Percentiles rank a stretch among this genome's conserved stretches.
phyloP scores from a whole-genome alignment of 805 yeast genomes.

The Wickerhamomyces queroliae region DNA sequence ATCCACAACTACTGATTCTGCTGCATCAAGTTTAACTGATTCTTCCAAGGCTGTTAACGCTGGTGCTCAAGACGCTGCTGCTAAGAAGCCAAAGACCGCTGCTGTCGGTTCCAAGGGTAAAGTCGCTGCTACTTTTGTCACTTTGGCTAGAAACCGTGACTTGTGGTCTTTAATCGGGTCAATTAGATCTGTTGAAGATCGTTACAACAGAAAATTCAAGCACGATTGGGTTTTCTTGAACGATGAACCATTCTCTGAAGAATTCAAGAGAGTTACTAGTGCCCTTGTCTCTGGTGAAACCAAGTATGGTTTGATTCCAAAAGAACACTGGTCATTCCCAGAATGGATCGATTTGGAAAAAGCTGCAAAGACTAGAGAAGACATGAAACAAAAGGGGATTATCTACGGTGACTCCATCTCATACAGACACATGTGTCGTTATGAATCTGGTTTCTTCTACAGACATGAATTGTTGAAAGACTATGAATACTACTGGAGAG shows the following conservation, averaged over 20 bases:
- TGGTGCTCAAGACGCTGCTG: conserved; percentile 6
- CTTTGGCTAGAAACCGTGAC: conserved; percentile 67
- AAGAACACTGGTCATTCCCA: conserved; percentile 69
- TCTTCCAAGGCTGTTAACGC: conserved; percentile 2
- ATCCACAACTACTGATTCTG: conserved; percentile 4
- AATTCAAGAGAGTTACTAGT: conserved; percentile 44
- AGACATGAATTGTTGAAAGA: conserved; percentile 52
- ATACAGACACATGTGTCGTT: conserved; percentile 67
- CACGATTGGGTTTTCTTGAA: conserved; percentile 82
- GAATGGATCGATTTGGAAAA: conserved; percentile 49
- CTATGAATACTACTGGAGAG: conserved; percentile 73
- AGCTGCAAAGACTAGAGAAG: conserved; percentile 39
- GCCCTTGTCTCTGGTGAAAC: conserved; percentile 54
- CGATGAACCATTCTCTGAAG: conserved; percentile 55
- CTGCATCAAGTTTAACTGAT: conserved; percentile 4
- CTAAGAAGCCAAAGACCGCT: conserved; percentile 3
- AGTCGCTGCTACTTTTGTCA: conserved; percentile 58
- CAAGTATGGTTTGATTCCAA: conserved; percentile 56
- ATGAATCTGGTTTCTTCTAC: conserved; percentile 52
- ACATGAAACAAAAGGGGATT: conserved; percentile 38
- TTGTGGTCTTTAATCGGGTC: conserved; percentile 51
- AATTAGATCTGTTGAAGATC: conserved; percentile 57
- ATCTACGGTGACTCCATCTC: conserved; percentile 56
- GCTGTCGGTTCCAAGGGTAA: conserved; percentile 16
- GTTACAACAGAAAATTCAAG: conserved; percentile 56